phyloP scores from a whole-genome alignment of 805 yeast species.

The Citeromyces matritensis region DNA sequence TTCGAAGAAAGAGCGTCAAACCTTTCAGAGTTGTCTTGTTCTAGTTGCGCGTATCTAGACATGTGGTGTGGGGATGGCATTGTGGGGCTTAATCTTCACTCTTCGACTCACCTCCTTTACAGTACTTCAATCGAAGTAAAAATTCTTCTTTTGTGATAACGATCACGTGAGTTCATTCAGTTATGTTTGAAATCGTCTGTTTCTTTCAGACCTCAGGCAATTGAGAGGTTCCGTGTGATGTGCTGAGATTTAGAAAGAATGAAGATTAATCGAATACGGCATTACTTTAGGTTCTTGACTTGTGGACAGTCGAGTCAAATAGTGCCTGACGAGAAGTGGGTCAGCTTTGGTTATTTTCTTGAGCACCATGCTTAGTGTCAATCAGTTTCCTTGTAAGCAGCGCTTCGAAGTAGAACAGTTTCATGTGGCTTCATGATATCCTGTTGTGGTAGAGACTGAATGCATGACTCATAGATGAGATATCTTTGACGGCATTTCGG shows the following conservation, averaged over 20 bases:
- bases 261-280: too few species aligned
- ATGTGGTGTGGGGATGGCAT: conserved; percentile 3
- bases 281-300: too few species aligned
- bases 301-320: too few species aligned
- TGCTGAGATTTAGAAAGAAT: neutral
- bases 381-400: too few species aligned
- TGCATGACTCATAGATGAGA: too few species aligned
- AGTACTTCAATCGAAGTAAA: neutral
- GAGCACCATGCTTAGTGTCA: too few species aligned
- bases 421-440: too few species aligned
- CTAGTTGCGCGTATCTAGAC: conserved; percentile 15
- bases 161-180: neutral
- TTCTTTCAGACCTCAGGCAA: neutral
- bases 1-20: conserved; percentile 52
- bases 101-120: neutral
- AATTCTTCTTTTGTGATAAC: neutral
- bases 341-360: too few species aligned
- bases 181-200: neutral
- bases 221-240: conserved; percentile 4
- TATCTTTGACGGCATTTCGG: too few species aligned
- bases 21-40: conserved; percentile 41
- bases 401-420: too few species aligned
- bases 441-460: too few species aligned
- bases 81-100: neutral
- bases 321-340: too few species aligned